Evolutionary conservation across 2,329 filamentous ascomycete genomes (phyloP), one percentile per base, ranked within the genome.

Genomic region (Coniochaeta hoffmannii): DNA sequence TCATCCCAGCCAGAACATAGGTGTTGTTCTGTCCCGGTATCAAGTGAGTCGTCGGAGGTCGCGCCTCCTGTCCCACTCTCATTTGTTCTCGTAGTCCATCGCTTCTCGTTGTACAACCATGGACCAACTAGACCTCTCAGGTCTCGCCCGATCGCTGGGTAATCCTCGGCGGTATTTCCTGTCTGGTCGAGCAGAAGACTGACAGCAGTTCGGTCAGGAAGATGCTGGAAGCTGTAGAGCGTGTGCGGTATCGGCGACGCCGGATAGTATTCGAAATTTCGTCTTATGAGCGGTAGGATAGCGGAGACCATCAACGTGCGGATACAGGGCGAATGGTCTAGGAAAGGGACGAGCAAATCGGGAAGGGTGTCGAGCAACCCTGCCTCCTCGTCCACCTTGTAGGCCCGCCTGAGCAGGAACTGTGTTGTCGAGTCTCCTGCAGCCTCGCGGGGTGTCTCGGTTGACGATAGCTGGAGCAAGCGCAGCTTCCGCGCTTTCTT

Each of bases 281-380:
- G 76, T 52, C 88, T 78, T 34, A 90, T 67, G 11, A 91, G 74
- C 0, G 89, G 89, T 8, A 92, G 71, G 15, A 89, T 75, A 2
- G 79, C 81, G 0, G 87, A 87, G 19, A 88, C 78, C 64, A 85
- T 80, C 87, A 89, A 90, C 0, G 76, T 80, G 52, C 82, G 79
- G 35, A 92, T 73, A 56, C 76, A 80, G 9, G 81, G 75, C 35
- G 81, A 80, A 56, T 81, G 76, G 51, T 80, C 72, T 15, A 90
- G 73, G 65, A 91, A 92, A 0, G 88, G 88, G 22, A 77, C 73
- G 17, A 91, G 72, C 30, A 93, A 74, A n/a, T 78, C 75, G 0
- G 86, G 84, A 1, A 91, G 67, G 60, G 88, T 79, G n/a, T 78
- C 75, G 19, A 92, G 73, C 58, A 90, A 71, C n/a, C 89, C 88